Percentiles rank a stretch among this genome's conserved stretches.
phyloP scores from a whole-genome alignment of 2,329 filamentous ascomycete genomes.

The Lithohypha guttulata region DNA sequence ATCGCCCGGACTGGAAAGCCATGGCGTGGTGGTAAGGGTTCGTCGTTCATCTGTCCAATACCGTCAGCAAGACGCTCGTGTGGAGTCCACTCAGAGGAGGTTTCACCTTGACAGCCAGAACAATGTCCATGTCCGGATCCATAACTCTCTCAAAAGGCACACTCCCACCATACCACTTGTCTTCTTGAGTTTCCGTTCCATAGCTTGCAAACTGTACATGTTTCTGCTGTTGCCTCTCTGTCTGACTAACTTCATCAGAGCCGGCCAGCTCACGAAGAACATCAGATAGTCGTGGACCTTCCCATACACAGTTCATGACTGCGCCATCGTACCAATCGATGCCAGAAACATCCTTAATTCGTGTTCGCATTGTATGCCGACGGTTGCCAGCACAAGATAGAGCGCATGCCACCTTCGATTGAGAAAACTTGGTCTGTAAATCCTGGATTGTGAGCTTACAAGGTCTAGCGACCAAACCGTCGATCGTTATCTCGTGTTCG shows the following conservation, averaged over 20 bases:
- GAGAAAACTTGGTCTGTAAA: slow-evolving; percentile 38
- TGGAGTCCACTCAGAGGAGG: too few relatives aligned
- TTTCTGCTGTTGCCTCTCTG: slow-evolving; percentile 21
- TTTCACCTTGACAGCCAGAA: slow-evolving; percentile 39
- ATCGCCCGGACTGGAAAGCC: slow-evolving; percentile 44
- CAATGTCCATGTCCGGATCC: slow-evolving; percentile 34
- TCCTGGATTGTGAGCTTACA: slow-evolving; percentile 38
- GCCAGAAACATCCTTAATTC: slow-evolving; percentile 47
- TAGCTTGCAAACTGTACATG: slow-evolving; percentile 49
- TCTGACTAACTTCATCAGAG: slow-evolving; percentile 25
- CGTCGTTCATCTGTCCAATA: slow-evolving; percentile 37
- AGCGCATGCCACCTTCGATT: slow-evolving; percentile 46
- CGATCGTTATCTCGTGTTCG: slow-evolving; percentile 36
- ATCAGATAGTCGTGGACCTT: slow-evolving; percentile 43
- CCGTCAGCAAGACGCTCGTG: neutral
- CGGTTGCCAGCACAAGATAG: slow-evolving; percentile 52
- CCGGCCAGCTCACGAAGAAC: slow-evolving; percentile 37
- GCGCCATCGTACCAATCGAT: slow-evolving; percentile 52
- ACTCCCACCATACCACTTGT: slow-evolving; percentile 48
- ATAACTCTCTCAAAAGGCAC: slow-evolving; percentile 41
- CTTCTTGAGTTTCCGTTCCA: slow-evolving; percentile 43
- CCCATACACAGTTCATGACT: slow-evolving; percentile 51
- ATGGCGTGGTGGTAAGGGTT: slow-evolving; percentile 37
- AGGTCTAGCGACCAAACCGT: slow-evolving; percentile 37
- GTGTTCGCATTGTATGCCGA: slow-evolving; percentile 50